phyloP scores from a whole-genome alignment of 2,329 filamentous ascomycete genomes.

The Pseudogymnoascus sp. region DNA sequence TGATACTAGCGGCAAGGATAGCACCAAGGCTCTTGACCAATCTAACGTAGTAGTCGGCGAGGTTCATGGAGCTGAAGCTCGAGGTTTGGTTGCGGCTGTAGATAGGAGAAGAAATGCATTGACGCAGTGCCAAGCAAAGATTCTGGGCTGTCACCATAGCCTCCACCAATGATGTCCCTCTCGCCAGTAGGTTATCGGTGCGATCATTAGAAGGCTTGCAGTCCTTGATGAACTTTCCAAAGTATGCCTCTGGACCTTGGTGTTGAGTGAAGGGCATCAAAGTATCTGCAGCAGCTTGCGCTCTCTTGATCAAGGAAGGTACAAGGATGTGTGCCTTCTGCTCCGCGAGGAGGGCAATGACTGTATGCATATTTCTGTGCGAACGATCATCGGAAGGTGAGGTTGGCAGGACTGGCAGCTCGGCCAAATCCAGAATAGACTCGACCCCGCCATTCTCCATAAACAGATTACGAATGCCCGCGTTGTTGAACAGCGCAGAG shows the following conservation, averaged over 20 bases:
- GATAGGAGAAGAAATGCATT: constrained; percentile 57
- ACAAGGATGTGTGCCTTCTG: constrained; percentile 71
- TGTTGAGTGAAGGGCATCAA: constrained; percentile 55
- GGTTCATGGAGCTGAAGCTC: constrained; percentile 67
- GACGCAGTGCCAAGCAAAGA: constrained; percentile 64
- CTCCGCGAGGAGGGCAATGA: constrained; percentile 73
- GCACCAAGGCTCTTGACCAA: constrained; percentile 68
- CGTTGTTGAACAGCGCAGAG: constrained; percentile 27
- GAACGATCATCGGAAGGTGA: constrained; percentile 60
- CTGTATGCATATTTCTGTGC: constrained; percentile 61
- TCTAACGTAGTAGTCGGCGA: constrained; percentile 74
- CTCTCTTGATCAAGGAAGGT: constrained; percentile 69
- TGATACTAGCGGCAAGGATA: constrained; percentile 70
- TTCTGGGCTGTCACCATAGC: constrained; percentile 69
- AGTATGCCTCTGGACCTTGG: constrained; percentile 51
- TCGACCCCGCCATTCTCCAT: constrained; percentile 75
- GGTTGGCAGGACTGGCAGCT: constrained; percentile 70
- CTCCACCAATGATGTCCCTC: constrained; percentile 72
- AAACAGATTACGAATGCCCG: constrained; percentile 43
- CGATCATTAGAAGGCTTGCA: constrained; percentile 28
- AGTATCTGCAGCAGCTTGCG: constrained; percentile 59
- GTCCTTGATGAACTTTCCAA: constrained; percentile 53
- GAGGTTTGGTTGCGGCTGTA: constrained; percentile 47
- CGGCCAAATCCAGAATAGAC: constrained; percentile 73
- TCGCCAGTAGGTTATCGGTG: constrained; percentile 35